Evolutionary conservation across 2,329 filamentous ascomycete genomes (phyloP).

Genomic region (Colletotrichum liaoningense): DNA sequence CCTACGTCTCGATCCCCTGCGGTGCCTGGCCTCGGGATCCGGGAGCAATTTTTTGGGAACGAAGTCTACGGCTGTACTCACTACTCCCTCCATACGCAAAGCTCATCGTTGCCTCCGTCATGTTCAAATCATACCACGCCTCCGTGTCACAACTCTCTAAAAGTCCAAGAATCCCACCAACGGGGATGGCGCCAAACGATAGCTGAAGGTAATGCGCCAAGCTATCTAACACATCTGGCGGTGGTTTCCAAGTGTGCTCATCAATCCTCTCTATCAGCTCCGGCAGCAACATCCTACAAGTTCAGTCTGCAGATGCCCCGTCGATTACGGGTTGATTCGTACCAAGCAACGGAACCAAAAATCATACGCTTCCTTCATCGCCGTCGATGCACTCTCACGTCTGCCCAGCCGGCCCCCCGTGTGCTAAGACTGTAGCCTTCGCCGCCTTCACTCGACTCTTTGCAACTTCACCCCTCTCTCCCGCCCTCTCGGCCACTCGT

Average conservation of each 20-base stretch:
- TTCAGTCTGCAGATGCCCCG: neutral
- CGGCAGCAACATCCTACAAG: neutral
- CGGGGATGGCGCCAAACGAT: constrained; percentile 20
- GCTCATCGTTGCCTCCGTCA: neutral
- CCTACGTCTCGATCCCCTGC: neutral
- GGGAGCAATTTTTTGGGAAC: neutral
- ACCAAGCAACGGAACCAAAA: constrained; percentile 7
- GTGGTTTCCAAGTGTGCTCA: neutral
- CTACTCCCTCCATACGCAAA: neutral
- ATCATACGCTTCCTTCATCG: constrained; percentile 1
- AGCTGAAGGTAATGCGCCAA: constrained; percentile 19
- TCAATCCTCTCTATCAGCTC: neutral
- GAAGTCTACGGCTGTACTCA: neutral
- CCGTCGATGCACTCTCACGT: constrained; percentile 26
- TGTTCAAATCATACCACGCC: constrained; percentile 18
- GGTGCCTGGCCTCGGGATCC: neutral
- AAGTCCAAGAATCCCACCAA: constrained; percentile 17
- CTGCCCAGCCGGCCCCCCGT: constrained; percentile 31
- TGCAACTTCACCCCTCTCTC: constrained; percentile 23
- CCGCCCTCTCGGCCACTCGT: constrained; percentile 21
- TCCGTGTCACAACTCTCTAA: constrained; percentile 16
- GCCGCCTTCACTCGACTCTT: constrained; percentile 13
- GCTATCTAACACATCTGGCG: constrained; percentile 24
- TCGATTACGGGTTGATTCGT: neutral
- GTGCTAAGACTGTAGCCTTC: constrained; percentile 16